These are phyloP conservation scores for Chrysanthemum makinoi DNA, from an alignment of 129 eudicot species.

Conservation along the genomic window DNA sequence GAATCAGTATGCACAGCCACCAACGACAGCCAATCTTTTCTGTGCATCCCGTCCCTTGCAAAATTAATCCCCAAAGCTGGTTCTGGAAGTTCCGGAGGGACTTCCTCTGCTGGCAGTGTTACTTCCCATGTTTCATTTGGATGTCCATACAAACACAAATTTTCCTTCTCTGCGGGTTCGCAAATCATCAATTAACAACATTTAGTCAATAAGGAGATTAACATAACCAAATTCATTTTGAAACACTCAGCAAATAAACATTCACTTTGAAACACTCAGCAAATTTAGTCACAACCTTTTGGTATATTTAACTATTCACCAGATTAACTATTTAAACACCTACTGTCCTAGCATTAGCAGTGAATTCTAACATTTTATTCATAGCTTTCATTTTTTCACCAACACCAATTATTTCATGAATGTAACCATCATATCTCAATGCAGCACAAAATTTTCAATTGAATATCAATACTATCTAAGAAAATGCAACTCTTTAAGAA, in stretches of 20 bases:
- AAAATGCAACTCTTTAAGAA: not conserved
- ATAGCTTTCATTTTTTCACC: not conserved
- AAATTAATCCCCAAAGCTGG: conserved; percentile 72
- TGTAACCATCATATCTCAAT: not conserved
- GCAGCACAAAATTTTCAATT: not conserved
- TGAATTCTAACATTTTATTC: not conserved
- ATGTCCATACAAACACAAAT: conserved; percentile 69
- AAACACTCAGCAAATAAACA: not conserved
- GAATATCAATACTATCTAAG: not conserved
- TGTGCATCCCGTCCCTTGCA: conserved; percentile 69
- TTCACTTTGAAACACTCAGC: not conserved
- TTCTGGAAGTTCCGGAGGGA: conserved; percentile 74
- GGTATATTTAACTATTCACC: too few relatives aligned
- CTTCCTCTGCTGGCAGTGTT: conserved; percentile 65
- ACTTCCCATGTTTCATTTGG: conserved; percentile 75
- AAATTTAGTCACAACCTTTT: too few relatives aligned
- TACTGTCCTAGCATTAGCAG: too few relatives aligned
- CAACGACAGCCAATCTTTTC: conserved; percentile 63
- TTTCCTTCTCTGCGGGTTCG: conserved; percentile 48
- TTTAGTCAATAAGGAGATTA: not conserved
- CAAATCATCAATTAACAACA: conserved; percentile 3
- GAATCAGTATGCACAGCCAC: conserved; percentile 75
- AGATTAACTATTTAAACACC: too few relatives aligned
- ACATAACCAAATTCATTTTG: not conserved
- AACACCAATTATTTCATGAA: not conserved